A percentile compares a stretch with the other conserved stretches of the same genome.
Conservation (phyloP, 1,139 yeast species). For the Kodamaea sp. region DNA sequence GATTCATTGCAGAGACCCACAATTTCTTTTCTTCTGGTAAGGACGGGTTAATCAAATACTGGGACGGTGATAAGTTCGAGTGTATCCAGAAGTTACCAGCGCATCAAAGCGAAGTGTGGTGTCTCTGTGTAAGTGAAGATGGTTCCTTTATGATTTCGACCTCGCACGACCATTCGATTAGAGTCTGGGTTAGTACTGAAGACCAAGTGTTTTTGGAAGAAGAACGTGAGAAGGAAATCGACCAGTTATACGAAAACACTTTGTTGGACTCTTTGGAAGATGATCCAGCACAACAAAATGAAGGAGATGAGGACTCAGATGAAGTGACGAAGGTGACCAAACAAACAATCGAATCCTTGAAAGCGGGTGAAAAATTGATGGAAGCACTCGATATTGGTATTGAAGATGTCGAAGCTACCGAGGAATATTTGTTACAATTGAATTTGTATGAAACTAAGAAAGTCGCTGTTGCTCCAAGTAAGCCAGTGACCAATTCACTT, state of each 20-base stretch:
- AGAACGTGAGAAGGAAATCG: constrained; percentile 93
- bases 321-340: constrained; percentile 67
- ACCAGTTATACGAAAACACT: constrained; percentile 80
- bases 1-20: constrained; percentile 78
- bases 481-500: constrained; percentile 67
- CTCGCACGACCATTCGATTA: constrained; percentile 88
- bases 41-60: constrained; percentile 84
- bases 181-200: constrained; percentile 88
- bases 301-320: constrained; percentile 48
- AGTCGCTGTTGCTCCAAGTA: constrained; percentile 44
- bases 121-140: constrained; percentile 68
- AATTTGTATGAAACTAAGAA: constrained; percentile 36
- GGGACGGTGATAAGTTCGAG: constrained; percentile 98
- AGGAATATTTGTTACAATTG: constrained; percentile 39
- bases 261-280: constrained; percentile 67
- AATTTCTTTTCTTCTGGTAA: constrained; percentile 88
- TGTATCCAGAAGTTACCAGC: constrained; percentile 83
- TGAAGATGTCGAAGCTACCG: constrained; percentile 61
- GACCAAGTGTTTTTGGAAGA: constrained; percentile 95
- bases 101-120: constrained; percentile 94
- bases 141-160: constrained; percentile 79
- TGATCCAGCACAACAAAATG: constrained; percentile 41
- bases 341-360: constrained; percentile 86
- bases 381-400: constrained; percentile 87
- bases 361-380: constrained; percentile 90